Percentiles rank a stretch among this genome's conserved stretches.
Conservation (phyloP, 164 flowering plant genomes). For the Magnolia officinalis region DNA sequence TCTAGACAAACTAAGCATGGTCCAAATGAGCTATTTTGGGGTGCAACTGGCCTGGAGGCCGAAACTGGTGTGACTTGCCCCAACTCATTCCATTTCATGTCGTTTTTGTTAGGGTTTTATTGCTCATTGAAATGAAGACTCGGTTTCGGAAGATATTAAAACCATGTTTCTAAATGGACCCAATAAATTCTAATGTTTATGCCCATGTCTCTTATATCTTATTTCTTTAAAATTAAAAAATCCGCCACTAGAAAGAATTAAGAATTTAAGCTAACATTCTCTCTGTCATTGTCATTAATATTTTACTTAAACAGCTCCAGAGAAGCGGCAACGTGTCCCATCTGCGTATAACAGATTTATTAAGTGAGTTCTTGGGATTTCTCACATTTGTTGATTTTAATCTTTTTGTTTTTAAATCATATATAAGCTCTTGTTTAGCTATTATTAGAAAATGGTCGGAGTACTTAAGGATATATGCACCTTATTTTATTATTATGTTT, state of each 20-base stretch:
- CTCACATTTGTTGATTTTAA: too few relatives aligned
- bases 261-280: background rate
- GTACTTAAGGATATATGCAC: background rate
- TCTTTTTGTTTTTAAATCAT: background rate
- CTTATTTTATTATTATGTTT: background rate
- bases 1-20: too few relatives aligned
- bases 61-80: too few relatives aligned
- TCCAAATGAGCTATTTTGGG: too few relatives aligned
- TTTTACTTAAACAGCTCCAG: constrained; percentile 42
- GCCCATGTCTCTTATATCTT: background rate
- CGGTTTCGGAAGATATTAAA: too few relatives aligned
- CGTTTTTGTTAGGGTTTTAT: too few relatives aligned
- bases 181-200: background rate
- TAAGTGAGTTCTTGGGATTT: constrained; percentile 45
- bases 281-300: background rate
- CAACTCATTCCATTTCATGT: too few relatives aligned
- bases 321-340: constrained; percentile 79
- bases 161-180: too few relatives aligned
- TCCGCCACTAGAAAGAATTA: background rate
- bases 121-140: too few relatives aligned
- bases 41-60: too few relatives aligned
- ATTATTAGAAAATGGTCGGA: background rate
- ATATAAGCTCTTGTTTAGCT: background rate
- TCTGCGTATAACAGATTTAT: constrained; percentile 84
- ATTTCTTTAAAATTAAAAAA: background rate